Conservation (phyloP, 129 eudicot species). For the Scalesia atractyloides region DNA sequence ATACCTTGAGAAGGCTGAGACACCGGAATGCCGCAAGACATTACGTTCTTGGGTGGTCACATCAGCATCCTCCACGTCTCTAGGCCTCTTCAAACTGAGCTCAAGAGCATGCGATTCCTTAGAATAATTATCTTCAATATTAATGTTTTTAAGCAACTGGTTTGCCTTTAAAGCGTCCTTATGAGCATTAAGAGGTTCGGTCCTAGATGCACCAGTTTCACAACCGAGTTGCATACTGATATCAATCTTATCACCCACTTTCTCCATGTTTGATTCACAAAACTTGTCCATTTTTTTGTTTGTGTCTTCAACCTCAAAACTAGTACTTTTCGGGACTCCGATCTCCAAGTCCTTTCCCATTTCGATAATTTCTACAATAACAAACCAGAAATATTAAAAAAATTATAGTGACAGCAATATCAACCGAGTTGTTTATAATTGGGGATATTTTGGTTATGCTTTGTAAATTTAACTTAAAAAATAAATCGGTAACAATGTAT, state of each 20-base stretch:
- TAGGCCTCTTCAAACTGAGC: conserved; percentile 53
- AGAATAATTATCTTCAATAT: conserved; percentile 39
- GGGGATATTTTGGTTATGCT: too few relatives aligned
- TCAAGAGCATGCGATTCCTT: conserved; percentile 57
- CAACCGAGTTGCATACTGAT: conserved; percentile 34
- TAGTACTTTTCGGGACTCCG: conserved; percentile 44
- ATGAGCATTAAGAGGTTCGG: conserved; percentile 28
- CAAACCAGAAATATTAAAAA: conserved; percentile 15
- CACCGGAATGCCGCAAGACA: conserved; percentile 55
- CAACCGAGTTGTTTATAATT: too few relatives aligned
- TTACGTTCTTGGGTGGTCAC: conserved; percentile 46
- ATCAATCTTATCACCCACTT: conserved; percentile 31
- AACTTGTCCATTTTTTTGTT: conserved; percentile 17
- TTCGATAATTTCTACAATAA: conserved; percentile 35
- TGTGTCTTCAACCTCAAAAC: conserved; percentile 23
- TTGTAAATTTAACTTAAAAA: too few relatives aligned
- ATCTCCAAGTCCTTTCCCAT: conserved; percentile 68
- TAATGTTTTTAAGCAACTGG: conserved; percentile 36
- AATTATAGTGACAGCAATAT: too few relatives aligned
- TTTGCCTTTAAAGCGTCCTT: conserved; percentile 33
- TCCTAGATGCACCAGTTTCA: conserved; percentile 27
- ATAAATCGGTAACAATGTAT: not conserved
- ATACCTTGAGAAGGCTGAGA: conserved; percentile 76
- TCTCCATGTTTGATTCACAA: conserved; percentile 32
- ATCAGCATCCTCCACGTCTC: conserved; percentile 45